Evolutionary conservation across 2,329 filamentous ascomycete genomes (phyloP).

Genomic region (Falciphora oryzae): DNA sequence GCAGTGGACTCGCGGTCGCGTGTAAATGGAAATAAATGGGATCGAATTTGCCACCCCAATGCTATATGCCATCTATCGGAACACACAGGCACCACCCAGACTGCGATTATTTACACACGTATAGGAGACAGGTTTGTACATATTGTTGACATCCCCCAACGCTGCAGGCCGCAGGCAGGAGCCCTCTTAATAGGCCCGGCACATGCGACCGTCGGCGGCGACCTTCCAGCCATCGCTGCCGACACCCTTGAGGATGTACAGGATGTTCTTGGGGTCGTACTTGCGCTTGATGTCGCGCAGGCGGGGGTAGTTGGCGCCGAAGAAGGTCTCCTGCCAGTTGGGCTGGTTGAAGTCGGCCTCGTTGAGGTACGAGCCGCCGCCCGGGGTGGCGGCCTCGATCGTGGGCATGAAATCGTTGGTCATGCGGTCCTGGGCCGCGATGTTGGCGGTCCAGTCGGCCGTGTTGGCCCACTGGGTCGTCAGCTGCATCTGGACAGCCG

Average conservation of each 20-base stretch:
- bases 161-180: no score
- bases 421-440: constrained; percentile 15
- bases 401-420: constrained; percentile 16
- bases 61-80: not conserved
- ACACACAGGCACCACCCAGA: not conserved
- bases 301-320: constrained; percentile 28
- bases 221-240: constrained; percentile 37
- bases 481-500: constrained; percentile 8
- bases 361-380: constrained; percentile 22
- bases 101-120: not conserved
- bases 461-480: constrained; percentile 19
- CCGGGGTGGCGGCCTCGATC: constrained; percentile 20
- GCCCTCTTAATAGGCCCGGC: not conserved
- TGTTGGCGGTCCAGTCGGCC: constrained; percentile 22
- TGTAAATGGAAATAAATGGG: not conserved
- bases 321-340: constrained; percentile 29
- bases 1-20: no score
- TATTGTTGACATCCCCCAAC: not conserved
- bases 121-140: not conserved
- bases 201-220: constrained; percentile 12
- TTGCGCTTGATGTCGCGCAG: constrained; percentile 33
- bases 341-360: constrained; percentile 23
- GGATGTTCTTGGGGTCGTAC: constrained; percentile 33
- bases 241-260: constrained; percentile 33
- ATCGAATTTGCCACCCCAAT: not conserved